Conservation (phyloP, 2,329 filamentous ascomycete species). For the Xylaria sp. region DNA sequence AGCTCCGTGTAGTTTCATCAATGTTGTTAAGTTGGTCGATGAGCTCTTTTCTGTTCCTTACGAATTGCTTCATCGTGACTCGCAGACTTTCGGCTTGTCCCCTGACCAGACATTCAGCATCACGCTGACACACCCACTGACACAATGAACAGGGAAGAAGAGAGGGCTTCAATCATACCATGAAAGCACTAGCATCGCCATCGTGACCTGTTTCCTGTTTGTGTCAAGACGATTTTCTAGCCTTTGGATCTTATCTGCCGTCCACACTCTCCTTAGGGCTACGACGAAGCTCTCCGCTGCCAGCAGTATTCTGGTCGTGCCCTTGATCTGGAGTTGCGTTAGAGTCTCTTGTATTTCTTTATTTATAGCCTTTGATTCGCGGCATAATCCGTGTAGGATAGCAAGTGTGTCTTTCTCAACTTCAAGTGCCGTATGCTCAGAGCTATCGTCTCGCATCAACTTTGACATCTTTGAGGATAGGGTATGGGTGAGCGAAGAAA, state of each 20-base stretch:
- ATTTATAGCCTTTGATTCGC: too few species aligned
- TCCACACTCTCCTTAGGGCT: conserved; percentile 10
- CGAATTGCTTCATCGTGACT: too few species aligned
- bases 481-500: conserved; percentile 1
- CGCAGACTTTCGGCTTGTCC: conserved; percentile 11
- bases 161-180: conserved; percentile 5
- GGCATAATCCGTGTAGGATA: too few species aligned
- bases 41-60: too few species aligned
- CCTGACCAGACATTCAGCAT: neutral
- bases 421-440: too few species aligned
- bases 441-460: too few species aligned
- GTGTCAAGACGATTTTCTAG: conserved; percentile 10
- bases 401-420: too few species aligned
- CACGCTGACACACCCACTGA: neutral
- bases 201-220: conserved; percentile 14
- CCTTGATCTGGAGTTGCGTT: neutral
- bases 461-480: too few species aligned
- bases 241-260: conserved; percentile 14
- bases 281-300: conserved; percentile 9
- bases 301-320: conserved; percentile 8
- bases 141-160: neutral
- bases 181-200: conserved; percentile 24
- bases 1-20: too few species aligned
- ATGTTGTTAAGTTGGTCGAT: too few species aligned
- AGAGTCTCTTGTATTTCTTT: too few species aligned